Conservation (phyloP, 176 grass and related monocot species). For the Juncus inflexus region DNA sequence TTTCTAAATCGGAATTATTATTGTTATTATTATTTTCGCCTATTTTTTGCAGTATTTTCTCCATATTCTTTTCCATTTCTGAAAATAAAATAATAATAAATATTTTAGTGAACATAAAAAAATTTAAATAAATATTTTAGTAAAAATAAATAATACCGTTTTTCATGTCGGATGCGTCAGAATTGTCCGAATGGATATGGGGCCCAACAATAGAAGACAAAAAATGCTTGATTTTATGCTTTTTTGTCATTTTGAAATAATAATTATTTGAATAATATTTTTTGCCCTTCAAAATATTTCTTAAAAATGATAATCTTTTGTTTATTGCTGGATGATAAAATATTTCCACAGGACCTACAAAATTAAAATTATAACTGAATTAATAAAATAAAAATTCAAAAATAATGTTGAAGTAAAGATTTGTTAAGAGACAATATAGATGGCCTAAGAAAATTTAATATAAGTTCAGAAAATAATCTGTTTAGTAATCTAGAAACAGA, state of each 20-base stretch:
- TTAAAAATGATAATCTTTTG: background rate
- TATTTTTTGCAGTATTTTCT: constrained; percentile 61
- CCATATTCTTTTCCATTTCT: constrained; percentile 76
- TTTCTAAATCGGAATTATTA: constrained; percentile 33
- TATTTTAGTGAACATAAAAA: constrained; percentile 20
- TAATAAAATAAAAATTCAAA: too few relatives aligned
- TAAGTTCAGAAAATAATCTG: too few relatives aligned
- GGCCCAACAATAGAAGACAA: constrained; percentile 39
- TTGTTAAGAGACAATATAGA: too few relatives aligned
- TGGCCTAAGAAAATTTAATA: too few relatives aligned
- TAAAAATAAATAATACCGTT: constrained; percentile 34
- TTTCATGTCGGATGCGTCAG: constrained; percentile 57
- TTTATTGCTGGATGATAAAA: background rate
- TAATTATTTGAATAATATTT: too few relatives aligned
- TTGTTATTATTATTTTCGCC: constrained; percentile 37
- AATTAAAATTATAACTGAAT: background rate
- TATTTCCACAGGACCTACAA: constrained; percentile 1
- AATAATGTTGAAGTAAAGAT: too few relatives aligned
- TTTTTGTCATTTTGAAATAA: constrained; percentile 55
- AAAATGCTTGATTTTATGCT: constrained; percentile 53
- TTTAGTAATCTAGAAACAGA: too few relatives aligned
- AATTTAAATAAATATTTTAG: too few relatives aligned
- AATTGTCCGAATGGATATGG: constrained; percentile 30
- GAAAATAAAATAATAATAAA: constrained; percentile 20
- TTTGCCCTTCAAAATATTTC: background rate